A percentile compares a stretch with the other conserved stretches of the same genome.
Evolutionary conservation across 495 filamentous ascomycete genomes (phyloP).

Genomic region (Talaromyces liani): DNA sequence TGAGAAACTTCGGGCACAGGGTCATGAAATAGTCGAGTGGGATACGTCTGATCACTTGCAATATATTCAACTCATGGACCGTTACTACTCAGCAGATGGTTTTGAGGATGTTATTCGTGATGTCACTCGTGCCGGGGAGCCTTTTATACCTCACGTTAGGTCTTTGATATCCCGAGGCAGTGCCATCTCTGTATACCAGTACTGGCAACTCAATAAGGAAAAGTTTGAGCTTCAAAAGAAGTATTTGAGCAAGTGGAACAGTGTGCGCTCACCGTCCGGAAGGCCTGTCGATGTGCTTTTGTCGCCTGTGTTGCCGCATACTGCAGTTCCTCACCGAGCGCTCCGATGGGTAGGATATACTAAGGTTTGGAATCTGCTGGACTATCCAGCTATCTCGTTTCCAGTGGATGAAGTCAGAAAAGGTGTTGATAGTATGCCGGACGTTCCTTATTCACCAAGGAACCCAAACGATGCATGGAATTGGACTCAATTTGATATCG

Average conservation of each 20-base stretch:
- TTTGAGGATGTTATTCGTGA: conserved; percentile 47
- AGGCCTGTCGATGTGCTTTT: conserved; percentile 57
- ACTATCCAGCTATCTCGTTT: conserved; percentile 52
- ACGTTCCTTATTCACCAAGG: conserved; percentile 37
- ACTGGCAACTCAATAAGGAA: conserved; percentile 49
- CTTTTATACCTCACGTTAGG: conserved; percentile 46
- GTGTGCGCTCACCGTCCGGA: conserved; percentile 33
- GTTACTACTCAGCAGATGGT: conserved; percentile 47
- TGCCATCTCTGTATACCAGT: conserved; percentile 47
- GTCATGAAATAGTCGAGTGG: conserved; percentile 45
- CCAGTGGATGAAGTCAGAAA: conserved; percentile 45
- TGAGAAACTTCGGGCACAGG: conserved; percentile 23
- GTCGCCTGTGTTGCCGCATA: conserved; percentile 41
- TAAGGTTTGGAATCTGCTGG: conserved; percentile 62
- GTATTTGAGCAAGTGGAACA: conserved; percentile 51
- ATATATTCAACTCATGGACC: conserved; percentile 41
- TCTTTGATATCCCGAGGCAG: conserved; percentile 35
- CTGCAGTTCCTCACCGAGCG: conserved; percentile 39
- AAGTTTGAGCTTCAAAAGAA: conserved; percentile 43
- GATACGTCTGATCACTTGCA: conserved; percentile 31
- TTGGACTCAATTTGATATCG: conserved; percentile 39
- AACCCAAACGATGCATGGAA: conserved; percentile 46
- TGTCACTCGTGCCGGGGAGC: conserved; percentile 41
- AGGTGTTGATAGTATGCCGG: conserved; percentile 34
- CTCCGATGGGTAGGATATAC: conserved; percentile 53